These are phyloP conservation scores for Eudorina sp. DNA, from an alignment of 139 green algal genomes.

Conservation along the genomic window DNA sequence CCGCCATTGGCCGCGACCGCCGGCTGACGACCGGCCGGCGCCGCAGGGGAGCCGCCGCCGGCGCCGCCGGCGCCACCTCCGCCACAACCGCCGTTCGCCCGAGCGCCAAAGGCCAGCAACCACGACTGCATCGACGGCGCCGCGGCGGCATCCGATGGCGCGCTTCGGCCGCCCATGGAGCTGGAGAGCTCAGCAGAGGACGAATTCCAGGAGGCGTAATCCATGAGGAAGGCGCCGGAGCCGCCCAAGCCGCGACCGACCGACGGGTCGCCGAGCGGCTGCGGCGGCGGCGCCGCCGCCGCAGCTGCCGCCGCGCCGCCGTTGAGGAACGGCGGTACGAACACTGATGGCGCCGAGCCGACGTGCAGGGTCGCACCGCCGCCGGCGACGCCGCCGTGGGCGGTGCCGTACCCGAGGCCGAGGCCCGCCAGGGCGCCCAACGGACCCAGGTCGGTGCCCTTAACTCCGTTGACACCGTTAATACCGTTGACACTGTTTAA, in stretches of 20 bases:
- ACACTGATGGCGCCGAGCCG: conserved; percentile 3
- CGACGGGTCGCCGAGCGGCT: too few species aligned
- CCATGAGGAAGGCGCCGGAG: neutral
- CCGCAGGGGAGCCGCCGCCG: neutral
- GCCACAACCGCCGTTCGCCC: neutral
- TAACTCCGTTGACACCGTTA: neutral
- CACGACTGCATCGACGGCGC: neutral
- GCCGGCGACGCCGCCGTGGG: neutral
- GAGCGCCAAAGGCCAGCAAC: conserved; percentile 6
- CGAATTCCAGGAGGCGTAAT: conserved; percentile 16
- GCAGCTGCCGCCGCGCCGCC: neutral
- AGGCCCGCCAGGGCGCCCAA: neutral
- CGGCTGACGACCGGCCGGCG: too few species aligned
- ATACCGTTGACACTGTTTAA: neutral
- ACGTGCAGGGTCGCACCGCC: neutral
- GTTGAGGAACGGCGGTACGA: neutral
- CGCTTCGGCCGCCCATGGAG: neutral
- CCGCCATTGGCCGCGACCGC: neutral
- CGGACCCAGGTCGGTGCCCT: neutral
- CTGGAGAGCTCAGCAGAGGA: conserved; percentile 6
- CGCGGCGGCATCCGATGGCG: neutral
- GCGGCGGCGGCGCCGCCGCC: neutral
- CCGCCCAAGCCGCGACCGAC: neutral
- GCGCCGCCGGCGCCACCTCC: neutral
- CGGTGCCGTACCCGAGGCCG: neutral